Conservation (phyloP, 306 rosid genomes). For the Benincasa hispida region DNA sequence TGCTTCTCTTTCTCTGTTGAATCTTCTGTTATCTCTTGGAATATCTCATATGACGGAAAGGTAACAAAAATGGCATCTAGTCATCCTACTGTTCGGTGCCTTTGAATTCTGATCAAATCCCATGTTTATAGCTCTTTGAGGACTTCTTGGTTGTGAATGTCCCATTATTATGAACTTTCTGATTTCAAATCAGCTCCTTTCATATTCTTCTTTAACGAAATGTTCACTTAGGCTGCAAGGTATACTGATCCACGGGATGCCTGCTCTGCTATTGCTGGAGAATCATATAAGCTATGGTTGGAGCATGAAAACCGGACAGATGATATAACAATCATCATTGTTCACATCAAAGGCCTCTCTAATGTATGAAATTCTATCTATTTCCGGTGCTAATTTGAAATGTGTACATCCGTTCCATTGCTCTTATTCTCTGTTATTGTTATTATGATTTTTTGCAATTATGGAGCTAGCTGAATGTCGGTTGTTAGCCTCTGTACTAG, state of each 20-base stretch:
- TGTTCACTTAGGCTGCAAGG: constrained; percentile 52
- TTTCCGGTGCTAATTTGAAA: not conserved
- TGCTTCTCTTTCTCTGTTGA: not conserved
- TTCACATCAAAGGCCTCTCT: constrained; percentile 74
- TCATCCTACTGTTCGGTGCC: not conserved
- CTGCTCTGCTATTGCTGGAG: constrained; percentile 95
- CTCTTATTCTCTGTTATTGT: not conserved
- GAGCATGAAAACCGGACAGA: constrained; percentile 86
- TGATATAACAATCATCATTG: constrained; percentile 84
- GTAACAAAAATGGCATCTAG: not conserved
- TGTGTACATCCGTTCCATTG: not conserved
- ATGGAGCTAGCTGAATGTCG: not conserved
- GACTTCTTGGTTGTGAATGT: not conserved
- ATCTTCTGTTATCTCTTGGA: not conserved
- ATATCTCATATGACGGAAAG: not conserved
- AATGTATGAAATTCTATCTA: constrained; percentile 39
- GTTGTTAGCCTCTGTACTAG: not conserved
- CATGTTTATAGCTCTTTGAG: not conserved
- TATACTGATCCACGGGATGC: constrained; percentile 94
- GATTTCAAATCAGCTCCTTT: not conserved
- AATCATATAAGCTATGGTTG: constrained; percentile 84
- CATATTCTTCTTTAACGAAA: not conserved
- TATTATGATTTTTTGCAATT: not conserved
- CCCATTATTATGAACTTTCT: not conserved
- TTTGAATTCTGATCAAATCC: not conserved